Percentiles rank a stretch among this genome's conserved stretches.
phyloP scores from a whole-genome alignment of 2,329 filamentous ascomycete species.

The Tolypocladium tropicale region DNA sequence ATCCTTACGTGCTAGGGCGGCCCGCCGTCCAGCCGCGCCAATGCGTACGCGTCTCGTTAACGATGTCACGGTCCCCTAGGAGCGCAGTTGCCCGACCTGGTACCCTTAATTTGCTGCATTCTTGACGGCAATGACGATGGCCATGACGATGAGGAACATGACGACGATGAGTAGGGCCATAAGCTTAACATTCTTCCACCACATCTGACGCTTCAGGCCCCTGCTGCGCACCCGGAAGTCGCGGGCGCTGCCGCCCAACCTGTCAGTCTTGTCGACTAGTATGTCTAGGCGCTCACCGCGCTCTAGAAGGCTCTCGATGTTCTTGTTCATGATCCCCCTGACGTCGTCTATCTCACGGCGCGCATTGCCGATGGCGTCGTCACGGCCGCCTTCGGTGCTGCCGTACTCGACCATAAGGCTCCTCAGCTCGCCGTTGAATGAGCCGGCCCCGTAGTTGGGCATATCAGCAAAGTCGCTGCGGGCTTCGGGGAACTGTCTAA shows the following conservation, averaged over 20 bases:
- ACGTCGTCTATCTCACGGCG: slow-evolving; percentile 89
- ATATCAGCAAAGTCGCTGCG: slow-evolving; percentile 64
- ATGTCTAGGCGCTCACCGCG: slow-evolving; percentile 88
- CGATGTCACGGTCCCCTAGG: not conserved
- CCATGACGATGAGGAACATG: slow-evolving; percentile 45
- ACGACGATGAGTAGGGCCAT: slow-evolving; percentile 73
- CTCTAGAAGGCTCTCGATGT: slow-evolving; percentile 84
- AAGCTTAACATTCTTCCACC: slow-evolving; percentile 98
- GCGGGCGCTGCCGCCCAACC: slow-evolving; percentile 74
- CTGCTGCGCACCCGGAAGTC: slow-evolving; percentile 86
- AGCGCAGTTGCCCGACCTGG: not conserved
- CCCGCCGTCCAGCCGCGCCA: not conserved
- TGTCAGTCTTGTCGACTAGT: slow-evolving; percentile 92
- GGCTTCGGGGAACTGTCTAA: slow-evolving; percentile 51
- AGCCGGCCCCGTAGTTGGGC: slow-evolving; percentile 81
- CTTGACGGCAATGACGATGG: slow-evolving; percentile 45
- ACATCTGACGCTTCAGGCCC: slow-evolving; percentile 86
- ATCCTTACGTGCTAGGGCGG: not conserved
- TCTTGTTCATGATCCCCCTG: slow-evolving; percentile 86
- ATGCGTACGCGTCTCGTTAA: not conserved
- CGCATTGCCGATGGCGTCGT: slow-evolving; percentile 75
- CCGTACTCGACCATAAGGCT: slow-evolving; percentile 76
- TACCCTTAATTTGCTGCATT: slow-evolving; percentile 15
- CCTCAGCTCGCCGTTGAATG: slow-evolving; percentile 74
- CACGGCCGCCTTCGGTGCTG: slow-evolving; percentile 60